Conservation (phyloP, 805 yeast species). For the Ogataea populi-albae region DNA sequence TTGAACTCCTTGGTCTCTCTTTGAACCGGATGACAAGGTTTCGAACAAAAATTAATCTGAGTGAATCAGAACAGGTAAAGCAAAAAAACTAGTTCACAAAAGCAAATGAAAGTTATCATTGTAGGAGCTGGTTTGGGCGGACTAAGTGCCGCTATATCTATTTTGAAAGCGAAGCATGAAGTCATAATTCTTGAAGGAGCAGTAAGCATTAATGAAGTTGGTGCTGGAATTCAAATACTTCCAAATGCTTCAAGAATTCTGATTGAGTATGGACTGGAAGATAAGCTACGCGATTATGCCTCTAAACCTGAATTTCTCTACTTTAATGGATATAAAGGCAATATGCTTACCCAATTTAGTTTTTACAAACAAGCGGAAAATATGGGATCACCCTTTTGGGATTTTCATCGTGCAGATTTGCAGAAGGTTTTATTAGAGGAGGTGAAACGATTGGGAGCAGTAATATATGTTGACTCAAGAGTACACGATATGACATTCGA, state of each 20-base stretch:
- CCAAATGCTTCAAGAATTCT: slow-evolving; percentile 29
- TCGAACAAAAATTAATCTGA: too few species aligned
- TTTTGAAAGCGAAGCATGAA: slow-evolving; percentile 24
- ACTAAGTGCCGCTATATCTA: slow-evolving; percentile 27
- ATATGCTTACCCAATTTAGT: slow-evolving; percentile 18
- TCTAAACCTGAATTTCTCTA: slow-evolving; percentile 19
- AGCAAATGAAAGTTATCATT: slow-evolving; percentile 16
- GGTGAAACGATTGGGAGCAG: slow-evolving; percentile 23
- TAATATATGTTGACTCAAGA: slow-evolving; percentile 15
- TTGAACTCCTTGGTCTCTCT: too few species aligned
- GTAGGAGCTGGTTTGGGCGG: slow-evolving; percentile 36
- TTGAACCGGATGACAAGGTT: too few species aligned
- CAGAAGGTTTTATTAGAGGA: slow-evolving; percentile 25
- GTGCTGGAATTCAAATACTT: slow-evolving; percentile 22
- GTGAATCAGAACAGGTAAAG: background rate
- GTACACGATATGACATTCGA: slow-evolving; percentile 23
- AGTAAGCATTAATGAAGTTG: slow-evolving; percentile 17
- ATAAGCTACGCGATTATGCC: slow-evolving; percentile 10
- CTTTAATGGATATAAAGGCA: slow-evolving; percentile 23
- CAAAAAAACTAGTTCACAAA: slow-evolving; percentile 1
- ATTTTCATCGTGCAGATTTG: slow-evolving; percentile 31
- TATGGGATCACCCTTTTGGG: slow-evolving; percentile 24
- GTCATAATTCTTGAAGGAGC: slow-evolving; percentile 30
- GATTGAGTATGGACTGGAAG: slow-evolving; percentile 18
- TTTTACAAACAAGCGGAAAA: slow-evolving; percentile 21